Base-by-base conservation (phyloP, 352 stramenopile genomes). In the Phytophthora cactorum region DNA sequence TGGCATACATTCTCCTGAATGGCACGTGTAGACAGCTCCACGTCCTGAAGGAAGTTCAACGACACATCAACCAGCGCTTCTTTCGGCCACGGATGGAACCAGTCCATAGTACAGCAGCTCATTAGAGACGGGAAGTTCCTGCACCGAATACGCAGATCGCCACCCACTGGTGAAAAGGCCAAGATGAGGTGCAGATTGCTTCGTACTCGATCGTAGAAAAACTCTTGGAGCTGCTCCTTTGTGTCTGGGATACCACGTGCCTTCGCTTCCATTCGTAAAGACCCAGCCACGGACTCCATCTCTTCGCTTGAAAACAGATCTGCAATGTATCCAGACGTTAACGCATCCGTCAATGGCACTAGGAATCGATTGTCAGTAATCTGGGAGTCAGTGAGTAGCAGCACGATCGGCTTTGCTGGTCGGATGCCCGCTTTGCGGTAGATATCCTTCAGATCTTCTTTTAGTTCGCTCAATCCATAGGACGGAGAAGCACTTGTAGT, bases 1-100 rank as follows among this genome's bases (percentile, higher is more conserved):
- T 98, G 88, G 7, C 88, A 93, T 8, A 98, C 90, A 53, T 97
- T 98, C 46, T 98, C 92, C 28, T 95, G 84, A 22, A 98, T 84
- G 8, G 88, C 81, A 15, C 76, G 72, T 1, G 80, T 89, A 0
- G 71, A 76, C 8, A 95, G 56, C 3, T 92, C 77, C 1, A 94
- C 63, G n/a, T 93, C 77, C 11, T 92, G 79, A 4, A 98, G 66
- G 50, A 97, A 98, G 22, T 89, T 79, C 36, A 95, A 67, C 7
- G 91, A 91, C 2, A 98, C 91, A 54, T 92, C 88, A 1, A 96
- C 79, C 3, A 97, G 79, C 5, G 89, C 88, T 63, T 97, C 92
- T 59, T 89, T 90, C 0, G 93, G 91, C 92, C 93, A 98, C 34
- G 88, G 76, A 46, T 97, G 92, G 66, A 98, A 98, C 91, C 91